These are phyloP conservation scores for Cucumis hystrix DNA, from an alignment of 306 rosid species.

Conservation along the genomic window DNA sequence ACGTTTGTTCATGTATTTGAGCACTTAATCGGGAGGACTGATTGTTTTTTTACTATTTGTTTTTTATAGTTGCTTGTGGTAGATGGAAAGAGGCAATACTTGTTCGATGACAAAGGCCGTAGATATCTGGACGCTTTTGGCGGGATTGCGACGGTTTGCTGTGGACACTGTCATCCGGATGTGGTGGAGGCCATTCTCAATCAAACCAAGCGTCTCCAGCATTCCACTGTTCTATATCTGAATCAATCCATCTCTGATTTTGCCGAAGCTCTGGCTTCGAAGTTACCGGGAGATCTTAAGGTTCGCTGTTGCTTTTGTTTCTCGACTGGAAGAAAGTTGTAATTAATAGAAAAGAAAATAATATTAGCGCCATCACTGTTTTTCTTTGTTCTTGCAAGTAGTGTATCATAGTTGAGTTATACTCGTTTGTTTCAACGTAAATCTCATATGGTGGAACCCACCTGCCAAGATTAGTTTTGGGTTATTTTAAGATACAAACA, in stretches of 20 bases:
- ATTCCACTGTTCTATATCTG: slow-evolving; percentile 77
- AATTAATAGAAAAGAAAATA: background rate
- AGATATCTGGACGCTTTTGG: slow-evolving; percentile 83
- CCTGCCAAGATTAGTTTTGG: background rate
- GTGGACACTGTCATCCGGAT: slow-evolving; percentile 97
- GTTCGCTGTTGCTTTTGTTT: slow-evolving; percentile 11
- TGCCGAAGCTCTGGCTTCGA: slow-evolving; percentile 73
- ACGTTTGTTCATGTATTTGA: background rate
- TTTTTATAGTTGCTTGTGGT: slow-evolving; percentile 57
- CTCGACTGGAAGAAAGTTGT: background rate
- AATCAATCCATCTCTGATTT: slow-evolving; percentile 65
- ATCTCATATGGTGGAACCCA: background rate
- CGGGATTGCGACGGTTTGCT: slow-evolving; percentile 88
- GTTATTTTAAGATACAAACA: background rate
- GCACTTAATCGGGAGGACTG: background rate
- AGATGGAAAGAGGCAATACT: slow-evolving; percentile 74
- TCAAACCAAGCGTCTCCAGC: slow-evolving; percentile 63
- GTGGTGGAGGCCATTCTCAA: slow-evolving; percentile 65
- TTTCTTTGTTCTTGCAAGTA: too few relatives aligned
- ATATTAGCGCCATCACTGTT: background rate
- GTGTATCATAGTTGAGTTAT: too few relatives aligned
- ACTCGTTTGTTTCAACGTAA: background rate
- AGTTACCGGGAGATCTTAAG: slow-evolving; percentile 84
- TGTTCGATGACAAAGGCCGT: slow-evolving; percentile 77
- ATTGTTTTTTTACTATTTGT: background rate